These are phyloP conservation scores for Fraxinus baroniana DNA, from an alignment of 305 asterid genomes.

Conservation along the genomic window DNA sequence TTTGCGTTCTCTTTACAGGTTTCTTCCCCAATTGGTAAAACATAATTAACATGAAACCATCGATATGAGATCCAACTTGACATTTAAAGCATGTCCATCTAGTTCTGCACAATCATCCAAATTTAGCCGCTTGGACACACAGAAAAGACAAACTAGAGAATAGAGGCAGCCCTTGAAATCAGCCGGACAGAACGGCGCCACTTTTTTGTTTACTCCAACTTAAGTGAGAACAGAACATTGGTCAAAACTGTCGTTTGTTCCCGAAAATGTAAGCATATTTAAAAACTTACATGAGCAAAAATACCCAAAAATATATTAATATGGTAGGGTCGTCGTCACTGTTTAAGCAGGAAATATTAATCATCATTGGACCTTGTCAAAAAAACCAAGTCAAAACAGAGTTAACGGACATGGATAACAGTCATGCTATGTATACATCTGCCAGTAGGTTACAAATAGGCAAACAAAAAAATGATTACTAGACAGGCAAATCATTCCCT, in stretches of 20 bases:
- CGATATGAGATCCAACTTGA: neutral
- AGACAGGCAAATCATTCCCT: neutral
- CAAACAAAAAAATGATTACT: conserved; percentile 4
- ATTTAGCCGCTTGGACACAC: neutral
- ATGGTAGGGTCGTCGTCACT: neutral
- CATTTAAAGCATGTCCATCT: neutral
- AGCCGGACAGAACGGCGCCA: neutral
- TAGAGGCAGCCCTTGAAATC: neutral
- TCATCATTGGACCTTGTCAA: neutral
- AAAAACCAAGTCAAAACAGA: conserved; percentile 17
- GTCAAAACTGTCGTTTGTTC: neutral
- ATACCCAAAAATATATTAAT: neutral
- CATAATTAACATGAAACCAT: neutral
- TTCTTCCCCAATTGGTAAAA: neutral
- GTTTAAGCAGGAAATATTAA: neutral
- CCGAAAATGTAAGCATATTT: neutral
- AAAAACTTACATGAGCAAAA: neutral
- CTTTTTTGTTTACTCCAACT: conserved; percentile 7
- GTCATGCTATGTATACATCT: neutral
- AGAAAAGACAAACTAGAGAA: neutral
- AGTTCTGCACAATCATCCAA: neutral
- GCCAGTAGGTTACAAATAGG: conserved; percentile 6
- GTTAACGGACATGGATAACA: neutral
- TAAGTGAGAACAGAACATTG: neutral
- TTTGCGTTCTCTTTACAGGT: neutral